Evolutionary conservation across 1,284 basidiomycete species (phyloP).

Genomic region (Chondrostereum purpureum): DNA sequence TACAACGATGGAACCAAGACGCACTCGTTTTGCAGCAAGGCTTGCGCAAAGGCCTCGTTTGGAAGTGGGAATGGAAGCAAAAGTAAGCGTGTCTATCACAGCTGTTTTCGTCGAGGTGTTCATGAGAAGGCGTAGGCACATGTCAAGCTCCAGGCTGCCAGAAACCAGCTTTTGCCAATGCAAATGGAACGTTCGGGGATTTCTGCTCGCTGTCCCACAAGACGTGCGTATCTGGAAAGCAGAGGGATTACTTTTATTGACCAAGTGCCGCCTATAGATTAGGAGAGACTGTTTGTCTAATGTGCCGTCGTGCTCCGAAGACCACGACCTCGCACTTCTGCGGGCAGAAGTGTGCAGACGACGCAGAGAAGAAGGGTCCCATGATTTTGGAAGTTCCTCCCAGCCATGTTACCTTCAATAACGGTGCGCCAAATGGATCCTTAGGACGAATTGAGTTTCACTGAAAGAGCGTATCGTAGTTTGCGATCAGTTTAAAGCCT

Average conservation of each 20-base stretch:
- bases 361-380: constrained; percentile 46
- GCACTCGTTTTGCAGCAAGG: constrained; percentile 49
- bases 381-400: constrained; percentile 51
- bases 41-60: constrained; percentile 37
- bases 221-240: constrained; percentile 25
- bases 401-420: constrained; percentile 54
- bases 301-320: constrained; percentile 49
- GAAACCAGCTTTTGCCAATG: constrained; percentile 32
- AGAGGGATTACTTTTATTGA: neutral
- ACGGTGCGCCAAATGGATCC: constrained; percentile 32
- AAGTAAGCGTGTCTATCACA: neutral
- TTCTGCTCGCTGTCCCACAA: constrained; percentile 45
- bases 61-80: constrained; percentile 9
- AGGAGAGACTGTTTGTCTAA: constrained; percentile 47
- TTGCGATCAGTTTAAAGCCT: constrained; percentile 54
- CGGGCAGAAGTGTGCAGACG: constrained; percentile 41
- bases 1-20: constrained; percentile 27
- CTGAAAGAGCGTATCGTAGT: constrained; percentile 30
- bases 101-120: neutral
- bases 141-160: constrained; percentile 49
- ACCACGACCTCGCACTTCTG: constrained; percentile 53
- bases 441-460: neutral
- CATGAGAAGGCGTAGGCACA: constrained; percentile 21
- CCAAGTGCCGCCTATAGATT: neutral
- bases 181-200: constrained; percentile 29